These are phyloP conservation scores for Aspergillus sp. DNA, from an alignment of 2,329 filamentous ascomycete genomes.

Conservation along the genomic window DNA sequence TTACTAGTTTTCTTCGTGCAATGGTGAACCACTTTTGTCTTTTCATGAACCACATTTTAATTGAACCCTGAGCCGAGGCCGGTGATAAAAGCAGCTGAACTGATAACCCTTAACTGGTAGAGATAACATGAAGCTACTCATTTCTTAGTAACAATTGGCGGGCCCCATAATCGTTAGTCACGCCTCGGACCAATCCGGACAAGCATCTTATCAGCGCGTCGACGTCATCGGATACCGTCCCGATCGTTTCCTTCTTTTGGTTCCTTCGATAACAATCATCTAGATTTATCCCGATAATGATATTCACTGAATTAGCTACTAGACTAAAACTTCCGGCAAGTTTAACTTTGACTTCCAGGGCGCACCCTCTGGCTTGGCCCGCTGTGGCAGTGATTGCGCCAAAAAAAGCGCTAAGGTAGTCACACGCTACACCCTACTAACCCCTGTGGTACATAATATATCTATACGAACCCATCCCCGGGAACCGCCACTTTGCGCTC, in stretches of 20 bases:
- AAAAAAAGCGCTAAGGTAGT: not conserved
- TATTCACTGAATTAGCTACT: not conserved
- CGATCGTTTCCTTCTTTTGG: not conserved
- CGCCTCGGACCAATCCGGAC: constrained; percentile 16
- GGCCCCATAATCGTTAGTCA: constrained; percentile 23
- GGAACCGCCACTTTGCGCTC: not conserved
- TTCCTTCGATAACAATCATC: too few relatives aligned
- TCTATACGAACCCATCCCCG: not conserved
- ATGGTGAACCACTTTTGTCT: too few relatives aligned
- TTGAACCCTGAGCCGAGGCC: constrained; percentile 3
- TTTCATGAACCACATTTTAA: too few relatives aligned
- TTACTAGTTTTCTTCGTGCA: too few relatives aligned
- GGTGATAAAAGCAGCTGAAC: constrained; percentile 6
- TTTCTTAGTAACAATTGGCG: not conserved
- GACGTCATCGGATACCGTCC: constrained; percentile 2
- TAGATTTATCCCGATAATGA: too few relatives aligned
- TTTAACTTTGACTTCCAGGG: not conserved
- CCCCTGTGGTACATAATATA: too few relatives aligned
- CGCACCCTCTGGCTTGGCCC: not conserved
- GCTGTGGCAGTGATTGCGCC: not conserved
- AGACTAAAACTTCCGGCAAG: not conserved
- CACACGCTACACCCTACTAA: not conserved
- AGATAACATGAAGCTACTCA: too few relatives aligned
- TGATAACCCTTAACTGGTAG: too few relatives aligned
- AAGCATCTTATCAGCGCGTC: constrained; percentile 31